phyloP scores from a whole-genome alignment of 352 stramenopile genomes.

The Phytopythium oedochilum region DNA sequence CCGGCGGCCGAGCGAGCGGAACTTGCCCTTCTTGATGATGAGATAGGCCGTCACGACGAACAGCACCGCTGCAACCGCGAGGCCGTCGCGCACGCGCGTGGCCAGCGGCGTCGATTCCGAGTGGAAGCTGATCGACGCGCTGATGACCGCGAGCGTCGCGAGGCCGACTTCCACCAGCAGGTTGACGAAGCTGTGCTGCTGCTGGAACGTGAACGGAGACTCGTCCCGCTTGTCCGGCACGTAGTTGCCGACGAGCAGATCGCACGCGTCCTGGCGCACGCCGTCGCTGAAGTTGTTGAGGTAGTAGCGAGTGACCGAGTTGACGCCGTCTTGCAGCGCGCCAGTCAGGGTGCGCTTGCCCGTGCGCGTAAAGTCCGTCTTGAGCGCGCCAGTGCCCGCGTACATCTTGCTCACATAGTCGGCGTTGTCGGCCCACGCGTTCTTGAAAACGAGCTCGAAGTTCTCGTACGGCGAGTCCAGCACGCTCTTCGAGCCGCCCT shows the following conservation, averaged over 20 bases:
- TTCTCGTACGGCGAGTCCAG: conserved; percentile 49
- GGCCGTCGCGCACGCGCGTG: conserved; percentile 56
- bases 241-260: conserved; percentile 86
- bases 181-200: conserved; percentile 71
- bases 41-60: conserved; percentile 52
- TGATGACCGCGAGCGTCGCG: conserved; percentile 42
- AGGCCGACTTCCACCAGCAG: conserved; percentile 55
- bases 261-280: conserved; percentile 90
- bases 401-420: conserved; percentile 94
- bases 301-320: conserved; percentile 94
- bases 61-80: conserved; percentile 41
- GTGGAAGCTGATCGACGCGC: conserved; percentile 60
- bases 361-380: conserved; percentile 95
- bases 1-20: conserved; percentile 66
- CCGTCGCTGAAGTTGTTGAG: conserved; percentile 96
- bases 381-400: conserved; percentile 91
- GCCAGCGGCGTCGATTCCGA: conserved; percentile 39
- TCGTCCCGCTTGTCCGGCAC: conserved; percentile 71
- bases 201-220: conserved; percentile 78
- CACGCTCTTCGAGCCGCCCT: conserved; percentile 15
- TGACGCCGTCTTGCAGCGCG: conserved; percentile 92
- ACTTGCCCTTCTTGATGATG: conserved; percentile 80
- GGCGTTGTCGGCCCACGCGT: conserved; percentile 94
- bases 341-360: conserved; percentile 89
- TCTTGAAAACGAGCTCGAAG: conserved; percentile 78